Evolutionary conservation across 2,329 filamentous ascomycete genomes (phyloP).

Genomic region (Drechslerella coelobrocha): DNA sequence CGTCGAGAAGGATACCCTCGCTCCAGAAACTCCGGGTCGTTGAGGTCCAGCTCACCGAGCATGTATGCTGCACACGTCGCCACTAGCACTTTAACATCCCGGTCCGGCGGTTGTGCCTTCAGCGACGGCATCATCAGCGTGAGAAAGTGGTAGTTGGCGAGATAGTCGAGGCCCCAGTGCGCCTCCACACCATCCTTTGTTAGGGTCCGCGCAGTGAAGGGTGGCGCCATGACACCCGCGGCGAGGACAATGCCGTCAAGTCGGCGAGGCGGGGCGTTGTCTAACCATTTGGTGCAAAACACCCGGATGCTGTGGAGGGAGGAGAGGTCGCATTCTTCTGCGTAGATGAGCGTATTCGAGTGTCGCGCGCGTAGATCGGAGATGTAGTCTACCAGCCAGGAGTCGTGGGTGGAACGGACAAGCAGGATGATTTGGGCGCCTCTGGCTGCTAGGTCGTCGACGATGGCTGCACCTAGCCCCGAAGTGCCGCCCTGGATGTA

Average conservation of each 20-base stretch:
- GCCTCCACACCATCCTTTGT: slow-evolving; percentile 83
- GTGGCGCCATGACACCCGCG: slow-evolving; percentile 76
- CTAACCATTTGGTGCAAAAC: slow-evolving; percentile 97
- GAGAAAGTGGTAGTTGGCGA: slow-evolving; percentile 93
- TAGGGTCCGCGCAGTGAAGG: slow-evolving; percentile 66
- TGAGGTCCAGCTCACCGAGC: slow-evolving; percentile 65
- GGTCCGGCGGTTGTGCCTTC: slow-evolving; percentile 87
- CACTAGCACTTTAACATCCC: slow-evolving; percentile 88
- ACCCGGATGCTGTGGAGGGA: slow-evolving; percentile 88
- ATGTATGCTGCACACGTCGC: slow-evolving; percentile 90
- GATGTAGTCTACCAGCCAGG: slow-evolving; percentile 90
- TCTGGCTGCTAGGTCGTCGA: slow-evolving; percentile 74
- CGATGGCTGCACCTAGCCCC: slow-evolving; percentile 82
- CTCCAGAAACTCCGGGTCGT: slow-evolving; percentile 60
- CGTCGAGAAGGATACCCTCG: slow-evolving; percentile 62
- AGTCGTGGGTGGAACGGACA: slow-evolving; percentile 81
- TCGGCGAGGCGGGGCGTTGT: slow-evolving; percentile 86
- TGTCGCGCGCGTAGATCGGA: slow-evolving; percentile 80
- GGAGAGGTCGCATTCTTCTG: slow-evolving; percentile 88
- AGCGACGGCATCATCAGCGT: slow-evolving; percentile 90
- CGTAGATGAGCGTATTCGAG: slow-evolving; percentile 86
- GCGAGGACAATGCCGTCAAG: slow-evolving; percentile 91
- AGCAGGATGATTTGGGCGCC: slow-evolving; percentile 92
- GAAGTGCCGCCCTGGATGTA: slow-evolving; percentile 77
- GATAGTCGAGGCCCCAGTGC: slow-evolving; percentile 93